Evolutionary conservation across 2,329 filamentous ascomycete genomes (phyloP), one percentile per base, ranked within the genome.

Genomic region (Verticillium nubilum): DNA sequence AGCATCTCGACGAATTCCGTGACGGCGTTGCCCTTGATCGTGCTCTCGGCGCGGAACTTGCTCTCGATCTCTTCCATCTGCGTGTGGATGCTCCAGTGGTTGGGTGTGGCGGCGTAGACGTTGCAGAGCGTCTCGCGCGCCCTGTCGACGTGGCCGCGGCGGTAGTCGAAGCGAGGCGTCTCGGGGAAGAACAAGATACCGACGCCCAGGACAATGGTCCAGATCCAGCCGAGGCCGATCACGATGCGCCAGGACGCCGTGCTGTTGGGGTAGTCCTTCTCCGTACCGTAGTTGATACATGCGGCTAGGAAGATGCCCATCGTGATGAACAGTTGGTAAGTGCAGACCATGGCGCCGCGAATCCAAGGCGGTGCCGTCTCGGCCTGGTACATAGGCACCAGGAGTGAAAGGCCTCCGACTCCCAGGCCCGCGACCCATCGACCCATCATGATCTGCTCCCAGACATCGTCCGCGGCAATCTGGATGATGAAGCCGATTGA

Each of bases 341-440:
- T 81, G 54, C 81, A 81, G 55, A 91, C 84, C 63, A 90, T 79
- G 4, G 84, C 79, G 59, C 86, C 87, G 64, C 88, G 81, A 56
- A 91, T 84, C 70, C 85, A 85, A 15, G 85, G 80, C 0, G 88
- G 88, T 0, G 85, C 84, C 5, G 82, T 88, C 72, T 91, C 88
- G n/a, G 83, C 83, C 67, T 90, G 86, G 68, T 89, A 91, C 84
- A 91, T 87, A n/a, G 86, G 86, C 0, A 87, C 86, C 13, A 86
- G 72, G 5, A 89, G 81, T 10, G 82, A 86, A 1, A 90, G 72
- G 0, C 82, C 84, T 58, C 88, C 88, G 50, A 91, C 86, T 15
- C 87, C 87, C 1, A 90, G 75, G 57, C 88, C 88, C 15, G 86
- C 83, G 17, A 89, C 78, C 65, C 85, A 82, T 58, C 88, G 78